These are phyloP conservation scores for Russula dissimulans DNA, from an alignment of 768 basidiomycete genomes.

Conservation along the genomic window DNA sequence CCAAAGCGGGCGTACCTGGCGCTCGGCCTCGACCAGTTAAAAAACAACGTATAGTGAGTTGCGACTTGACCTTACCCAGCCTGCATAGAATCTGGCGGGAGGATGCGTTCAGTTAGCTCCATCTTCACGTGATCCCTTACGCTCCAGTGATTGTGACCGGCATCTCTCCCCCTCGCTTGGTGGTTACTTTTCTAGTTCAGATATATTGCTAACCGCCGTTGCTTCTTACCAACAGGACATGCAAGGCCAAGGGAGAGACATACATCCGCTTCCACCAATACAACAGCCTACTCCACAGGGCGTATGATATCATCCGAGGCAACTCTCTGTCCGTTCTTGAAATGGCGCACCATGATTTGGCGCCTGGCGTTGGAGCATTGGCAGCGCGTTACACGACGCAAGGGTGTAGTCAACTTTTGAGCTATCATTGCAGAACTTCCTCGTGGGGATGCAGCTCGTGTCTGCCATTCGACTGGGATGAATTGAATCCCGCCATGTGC, in stretches of 20 bases:
- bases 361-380: background rate
- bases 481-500: background rate
- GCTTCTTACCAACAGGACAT: conserved; percentile 10
- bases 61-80: background rate
- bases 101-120: too few species aligned
- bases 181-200: background rate
- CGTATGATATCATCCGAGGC: conserved; percentile 6
- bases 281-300: conserved; percentile 21
- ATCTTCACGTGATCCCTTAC: background rate
- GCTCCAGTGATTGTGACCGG: background rate
- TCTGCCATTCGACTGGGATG: background rate
- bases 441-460: background rate
- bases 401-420: background rate
- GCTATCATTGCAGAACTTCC: background rate
- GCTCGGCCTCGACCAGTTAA: conserved; percentile 19
- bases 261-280: conserved; percentile 17
- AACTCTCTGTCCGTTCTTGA: background rate
- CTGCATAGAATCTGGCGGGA: background rate
- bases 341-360: background rate
- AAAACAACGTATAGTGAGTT: conserved; percentile 20
- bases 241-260: conserved; percentile 20
- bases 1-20: conserved; percentile 18
- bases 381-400: background rate
- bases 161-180: background rate
- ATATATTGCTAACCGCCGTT: conserved; percentile 2